Percentiles rank a stretch among this genome's conserved stretches.
Conservation (phyloP, 257 asterid genomes). For the Solanum gandarillasii region DNA sequence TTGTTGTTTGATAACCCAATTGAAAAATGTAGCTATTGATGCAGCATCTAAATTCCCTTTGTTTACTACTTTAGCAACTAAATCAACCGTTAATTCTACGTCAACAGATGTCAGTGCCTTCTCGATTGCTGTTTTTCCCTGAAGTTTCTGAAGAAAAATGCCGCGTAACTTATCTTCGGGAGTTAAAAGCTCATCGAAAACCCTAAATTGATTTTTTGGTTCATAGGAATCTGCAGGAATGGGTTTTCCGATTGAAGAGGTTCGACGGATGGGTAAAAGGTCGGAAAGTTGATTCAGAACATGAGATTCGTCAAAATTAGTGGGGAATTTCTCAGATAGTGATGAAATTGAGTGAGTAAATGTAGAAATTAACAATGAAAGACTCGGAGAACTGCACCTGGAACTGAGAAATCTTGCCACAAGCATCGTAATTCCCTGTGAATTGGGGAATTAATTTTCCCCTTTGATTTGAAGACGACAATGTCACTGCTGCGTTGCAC, state of each 20-base stretch:
- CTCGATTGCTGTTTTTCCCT: slow-evolving; percentile 29
- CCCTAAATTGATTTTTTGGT: neutral
- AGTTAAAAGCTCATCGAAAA: slow-evolving; percentile 45
- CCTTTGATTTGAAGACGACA: neutral
- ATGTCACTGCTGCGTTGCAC: neutral
- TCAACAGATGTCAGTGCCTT: slow-evolving; percentile 35
- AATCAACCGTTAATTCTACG: slow-evolving; percentile 37
- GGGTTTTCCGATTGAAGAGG: slow-evolving; percentile 13
- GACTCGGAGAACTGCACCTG: neutral
- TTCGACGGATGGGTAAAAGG: slow-evolving; percentile 31
- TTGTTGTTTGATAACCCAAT: slow-evolving; percentile 58
- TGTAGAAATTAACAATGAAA: neutral
- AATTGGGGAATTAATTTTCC: neutral
- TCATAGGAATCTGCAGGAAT: neutral
- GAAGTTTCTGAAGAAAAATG: slow-evolving; percentile 57
- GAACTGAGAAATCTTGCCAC: neutral
- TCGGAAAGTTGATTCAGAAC: slow-evolving; percentile 52
- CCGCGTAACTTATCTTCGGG: slow-evolving; percentile 84
- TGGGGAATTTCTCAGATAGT: neutral
- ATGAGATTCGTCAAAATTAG: slow-evolving; percentile 31
- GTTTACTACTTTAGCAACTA: slow-evolving; percentile 52
- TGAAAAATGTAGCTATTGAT: slow-evolving; percentile 45
- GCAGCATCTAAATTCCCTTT: slow-evolving; percentile 56
- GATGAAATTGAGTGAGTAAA: neutral
- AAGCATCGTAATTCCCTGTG: neutral